A percentile compares a stretch with the other conserved stretches of the same genome.
These are phyloP conservation scores for Trametes cingulata DNA, from an alignment of 768 basidiomycete genomes.

Conservation along the genomic window DNA sequence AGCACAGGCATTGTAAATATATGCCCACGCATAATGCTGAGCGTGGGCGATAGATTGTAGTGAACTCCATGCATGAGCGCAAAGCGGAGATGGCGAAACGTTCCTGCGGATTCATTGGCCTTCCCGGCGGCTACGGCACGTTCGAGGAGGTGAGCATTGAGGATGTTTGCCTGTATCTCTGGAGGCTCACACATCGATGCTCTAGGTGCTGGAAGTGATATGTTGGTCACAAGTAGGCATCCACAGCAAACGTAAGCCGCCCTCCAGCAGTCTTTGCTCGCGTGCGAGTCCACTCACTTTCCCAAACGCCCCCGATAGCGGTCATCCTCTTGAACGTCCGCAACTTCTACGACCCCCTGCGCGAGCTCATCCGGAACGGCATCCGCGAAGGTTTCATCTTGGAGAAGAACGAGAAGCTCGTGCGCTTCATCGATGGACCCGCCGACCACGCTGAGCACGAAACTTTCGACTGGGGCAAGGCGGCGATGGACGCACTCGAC, in stretches of 20 bases:
- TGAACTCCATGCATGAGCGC: slow-evolving; percentile 84
- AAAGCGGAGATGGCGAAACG: slow-evolving; percentile 90
- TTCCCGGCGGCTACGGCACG: slow-evolving; percentile 95
- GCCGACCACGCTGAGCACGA: slow-evolving; percentile 50
- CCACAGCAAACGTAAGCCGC: slow-evolving; percentile 69
- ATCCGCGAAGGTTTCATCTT: slow-evolving; percentile 76
- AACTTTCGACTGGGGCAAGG: slow-evolving; percentile 76
- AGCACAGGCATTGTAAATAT: slow-evolving; percentile 3
- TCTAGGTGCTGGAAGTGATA: slow-evolving; percentile 81
- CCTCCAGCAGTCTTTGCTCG: neutral
- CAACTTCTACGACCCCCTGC: slow-evolving; percentile 82
- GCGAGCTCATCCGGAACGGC: slow-evolving; percentile 66
- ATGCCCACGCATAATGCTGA: neutral
- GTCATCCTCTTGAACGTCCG: slow-evolving; percentile 87
- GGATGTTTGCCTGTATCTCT: no score
- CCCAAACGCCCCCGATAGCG: slow-evolving; percentile 45
- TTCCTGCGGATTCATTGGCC: slow-evolving; percentile 76
- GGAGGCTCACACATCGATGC: no score
- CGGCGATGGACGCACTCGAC: slow-evolving; percentile 63
- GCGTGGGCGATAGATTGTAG: slow-evolving; percentile 52
- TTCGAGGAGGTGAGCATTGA: slow-evolving; percentile 83
- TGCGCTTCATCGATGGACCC: slow-evolving; percentile 79
- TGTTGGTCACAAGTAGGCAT: slow-evolving; percentile 95
- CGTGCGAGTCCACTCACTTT: neutral
- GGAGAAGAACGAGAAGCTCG: slow-evolving; percentile 56